phyloP scores from a whole-genome alignment of 805 yeast species.

The Deakozyma indianensis region DNA sequence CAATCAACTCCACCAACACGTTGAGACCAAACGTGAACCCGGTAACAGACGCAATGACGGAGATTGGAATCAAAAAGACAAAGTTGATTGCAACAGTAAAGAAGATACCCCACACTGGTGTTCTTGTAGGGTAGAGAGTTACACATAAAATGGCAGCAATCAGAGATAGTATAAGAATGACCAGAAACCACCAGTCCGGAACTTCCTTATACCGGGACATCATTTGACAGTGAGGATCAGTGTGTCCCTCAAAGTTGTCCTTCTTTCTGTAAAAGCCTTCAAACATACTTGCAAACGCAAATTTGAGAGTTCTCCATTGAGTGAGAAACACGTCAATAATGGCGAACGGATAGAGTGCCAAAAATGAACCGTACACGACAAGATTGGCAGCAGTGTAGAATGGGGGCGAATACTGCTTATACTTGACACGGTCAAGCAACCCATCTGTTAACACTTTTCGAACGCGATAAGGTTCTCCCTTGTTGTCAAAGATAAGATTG shows the following conservation, averaged over 20 bases:
- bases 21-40: slow-evolving; percentile 39
- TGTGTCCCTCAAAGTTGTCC: slow-evolving; percentile 2
- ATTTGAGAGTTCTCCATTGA: slow-evolving; percentile 16
- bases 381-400: slow-evolving; percentile 50
- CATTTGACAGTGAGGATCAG: slow-evolving; percentile 25
- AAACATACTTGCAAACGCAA: not conserved
- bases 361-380: slow-evolving; percentile 42
- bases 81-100: slow-evolving; percentile 36
- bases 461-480: slow-evolving; percentile 34
- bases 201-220: slow-evolving; percentile 44
- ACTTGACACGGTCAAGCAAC: slow-evolving; percentile 30
- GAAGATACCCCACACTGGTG: slow-evolving; percentile 49
- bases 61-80: slow-evolving; percentile 36
- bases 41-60: slow-evolving; percentile 34
- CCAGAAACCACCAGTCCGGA: slow-evolving; percentile 63
- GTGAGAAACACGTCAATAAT: slow-evolving; percentile 25
- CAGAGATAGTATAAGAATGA: slow-evolving; percentile 33
- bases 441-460: slow-evolving; percentile 33
- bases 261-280: not conserved
- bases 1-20: slow-evolving; percentile 43
- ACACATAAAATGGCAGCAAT: slow-evolving; percentile 47
- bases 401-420: slow-evolving; percentile 52
- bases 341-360: slow-evolving; percentile 42
- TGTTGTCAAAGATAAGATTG: slow-evolving; percentile 37
- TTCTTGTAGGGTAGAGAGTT: slow-evolving; percentile 45